Evolutionary conservation across 1,284 basidiomycete genomes (phyloP).

Genomic region (Cystobasidium slooffiae): DNA sequence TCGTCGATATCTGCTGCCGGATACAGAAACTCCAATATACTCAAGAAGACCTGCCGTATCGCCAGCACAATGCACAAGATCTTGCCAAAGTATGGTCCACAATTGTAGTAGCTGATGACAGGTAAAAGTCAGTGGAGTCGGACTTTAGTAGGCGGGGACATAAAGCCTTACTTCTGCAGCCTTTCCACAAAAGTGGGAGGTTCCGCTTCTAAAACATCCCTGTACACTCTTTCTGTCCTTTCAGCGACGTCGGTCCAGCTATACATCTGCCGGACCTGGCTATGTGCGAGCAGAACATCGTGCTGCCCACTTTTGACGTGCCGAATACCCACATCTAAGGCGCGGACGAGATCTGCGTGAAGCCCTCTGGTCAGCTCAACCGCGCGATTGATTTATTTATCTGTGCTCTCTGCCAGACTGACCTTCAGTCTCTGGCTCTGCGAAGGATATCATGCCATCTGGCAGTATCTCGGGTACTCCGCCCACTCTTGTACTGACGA

Average conservation of each 20-base stretch:
- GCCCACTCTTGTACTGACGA: conserved; percentile 91
- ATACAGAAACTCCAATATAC: conserved; percentile 54
- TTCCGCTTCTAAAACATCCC: conserved; percentile 66
- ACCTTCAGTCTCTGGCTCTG: conserved; percentile 82
- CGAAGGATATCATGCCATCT: conserved; percentile 89
- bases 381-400: too few species aligned
- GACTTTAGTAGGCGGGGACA: conserved; percentile 15
- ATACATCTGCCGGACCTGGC: conserved; percentile 79
- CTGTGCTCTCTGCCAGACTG: too few species aligned
- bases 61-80: conserved; percentile 60
- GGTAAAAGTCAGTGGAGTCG: neutral
- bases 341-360: conserved; percentile 75
- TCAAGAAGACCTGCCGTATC: conserved; percentile 59
- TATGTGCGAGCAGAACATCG: conserved; percentile 77
- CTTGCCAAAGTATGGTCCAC: conserved; percentile 59
- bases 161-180: conserved; percentile 66
- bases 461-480: conserved; percentile 96
- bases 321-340: conserved; percentile 76
- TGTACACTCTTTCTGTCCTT: conserved; percentile 83
- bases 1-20: conserved; percentile 57
- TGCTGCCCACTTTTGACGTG: conserved; percentile 72
- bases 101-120: conserved; percentile 55
- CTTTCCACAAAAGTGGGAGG: conserved; percentile 71
- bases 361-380: neutral
- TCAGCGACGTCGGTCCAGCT: conserved; percentile 80